Base-by-base conservation (phyloP, 2,329 filamentous ascomycete species). In the Teratosphaeria pseudoeucalypti region DNA sequence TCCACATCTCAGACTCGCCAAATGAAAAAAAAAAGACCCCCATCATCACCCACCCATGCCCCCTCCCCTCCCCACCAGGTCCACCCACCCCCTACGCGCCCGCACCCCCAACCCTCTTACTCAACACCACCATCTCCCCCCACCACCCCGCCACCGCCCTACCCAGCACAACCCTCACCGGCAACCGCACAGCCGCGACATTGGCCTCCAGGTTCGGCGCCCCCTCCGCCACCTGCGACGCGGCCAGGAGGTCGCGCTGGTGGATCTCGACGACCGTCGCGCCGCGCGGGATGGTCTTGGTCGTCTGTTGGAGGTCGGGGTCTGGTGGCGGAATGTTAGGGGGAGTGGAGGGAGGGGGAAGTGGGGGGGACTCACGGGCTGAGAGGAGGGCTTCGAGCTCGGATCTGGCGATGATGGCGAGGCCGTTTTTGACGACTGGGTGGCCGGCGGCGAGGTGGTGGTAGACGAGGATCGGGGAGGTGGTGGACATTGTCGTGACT, bases 381-480 rank as follows among this genome's bases (percentile, higher is more conserved):
- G 26, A 4, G 7, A 67, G 57, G 49, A 67, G 64, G 2, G 58
- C 54, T 1, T 62, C 55, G 39, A 69, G 58, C 23, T 66, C 55
- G 6, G 55, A 12, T 12, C 29, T 26, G 1, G 56, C 57, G 43
- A 67, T 63, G 9, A 61, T 49, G 10, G 57, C 64, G 12, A 67
- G 57, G 29, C 61, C 60, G 23, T 63, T 53, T 6, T 60, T 43
- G 19, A 67, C 55, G 26, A 62, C 54, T 7, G 65, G 62, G 27
- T 52, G 16, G 54, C 56, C 60, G 16, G 60, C 52, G 37, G 55
- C 58, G 32, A 57, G 63, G 57, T 66, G 58, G 34, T 68, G 64
- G 57, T 69, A 68, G 27, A 69, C 66, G 10, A 69, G 60, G 34
- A 69, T 60, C 57, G 64, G 64, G 52, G 57, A 55, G 34, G 57